Conservation (phyloP, 179 eudicot species). For the Camellia oleifera region DNA sequence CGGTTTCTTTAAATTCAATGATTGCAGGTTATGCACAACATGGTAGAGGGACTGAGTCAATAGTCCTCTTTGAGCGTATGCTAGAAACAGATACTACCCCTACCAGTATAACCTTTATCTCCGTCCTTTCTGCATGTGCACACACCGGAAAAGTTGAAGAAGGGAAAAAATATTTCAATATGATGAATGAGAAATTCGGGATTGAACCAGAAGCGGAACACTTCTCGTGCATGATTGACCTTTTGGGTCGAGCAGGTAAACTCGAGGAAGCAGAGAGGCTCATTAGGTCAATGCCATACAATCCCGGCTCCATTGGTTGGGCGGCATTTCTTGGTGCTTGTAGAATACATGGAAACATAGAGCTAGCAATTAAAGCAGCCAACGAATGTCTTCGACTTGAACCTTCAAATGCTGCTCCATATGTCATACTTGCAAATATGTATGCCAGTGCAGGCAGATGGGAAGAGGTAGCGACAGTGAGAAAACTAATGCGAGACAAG, state of each 20-base stretch:
- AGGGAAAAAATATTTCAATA: conserved; percentile 53
- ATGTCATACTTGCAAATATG: conserved; percentile 70
- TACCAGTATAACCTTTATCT: conserved; percentile 57
- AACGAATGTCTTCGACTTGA: conserved; percentile 55
- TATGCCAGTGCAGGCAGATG: conserved; percentile 62
- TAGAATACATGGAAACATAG: conserved; percentile 63
- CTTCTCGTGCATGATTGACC: conserved; percentile 87
- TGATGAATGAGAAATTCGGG: conserved; percentile 51
- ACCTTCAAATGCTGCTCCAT: conserved; percentile 72
- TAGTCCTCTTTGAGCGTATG: conserved; percentile 61
- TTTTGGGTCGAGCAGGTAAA: conserved; percentile 83
- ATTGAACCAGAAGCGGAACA: conserved; percentile 72
- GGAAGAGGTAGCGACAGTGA: conserved; percentile 64
- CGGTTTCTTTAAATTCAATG: conserved; percentile 66
- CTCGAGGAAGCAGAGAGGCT: conserved; percentile 61
- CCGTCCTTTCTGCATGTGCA: conserved; percentile 79
- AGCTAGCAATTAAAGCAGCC: conserved; percentile 70
- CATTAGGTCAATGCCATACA: conserved; percentile 59
- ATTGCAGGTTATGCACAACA: conserved; percentile 86
- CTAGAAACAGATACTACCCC: conserved; percentile 48
- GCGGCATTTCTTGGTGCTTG: conserved; percentile 77
- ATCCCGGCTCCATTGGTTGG: conserved; percentile 75
- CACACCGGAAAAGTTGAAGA: conserved; percentile 78
- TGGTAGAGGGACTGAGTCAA: conserved; percentile 56
- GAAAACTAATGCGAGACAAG: conserved; percentile 59